phyloP scores from a whole-genome alignment of 1,139 yeast genomes.

The Kodamaea derodonti region DNA sequence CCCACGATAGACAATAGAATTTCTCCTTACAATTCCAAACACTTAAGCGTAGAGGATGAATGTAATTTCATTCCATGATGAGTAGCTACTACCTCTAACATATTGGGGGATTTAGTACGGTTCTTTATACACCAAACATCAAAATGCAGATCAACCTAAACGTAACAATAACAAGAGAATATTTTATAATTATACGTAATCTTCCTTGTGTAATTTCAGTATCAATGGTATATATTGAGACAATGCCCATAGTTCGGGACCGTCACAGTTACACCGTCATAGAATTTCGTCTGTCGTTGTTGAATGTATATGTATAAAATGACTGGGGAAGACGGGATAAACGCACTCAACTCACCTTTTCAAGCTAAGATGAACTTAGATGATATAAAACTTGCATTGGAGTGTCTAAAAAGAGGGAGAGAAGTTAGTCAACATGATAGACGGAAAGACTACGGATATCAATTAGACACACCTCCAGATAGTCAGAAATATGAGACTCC shows the following conservation, averaged over 20 bases:
- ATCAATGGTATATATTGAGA: neutral
- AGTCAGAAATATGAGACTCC: slow-evolving; percentile 1
- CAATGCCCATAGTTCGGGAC: neutral
- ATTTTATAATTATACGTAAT: neutral
- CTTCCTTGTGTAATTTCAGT: neutral
- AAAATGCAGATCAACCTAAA: neutral
- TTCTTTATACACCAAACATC: neutral
- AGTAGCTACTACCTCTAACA: too few relatives aligned
- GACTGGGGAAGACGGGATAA: neutral
- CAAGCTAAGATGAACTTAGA: neutral
- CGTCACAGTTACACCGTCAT: neutral
- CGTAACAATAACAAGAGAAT: neutral
- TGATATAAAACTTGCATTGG: neutral
- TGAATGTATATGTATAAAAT: neutral
- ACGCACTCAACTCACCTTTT: neutral
- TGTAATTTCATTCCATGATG: too few relatives aligned
- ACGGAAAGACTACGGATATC: neutral
- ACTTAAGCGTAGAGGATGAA: too few relatives aligned
- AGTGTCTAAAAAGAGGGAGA: neutral
- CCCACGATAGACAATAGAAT: neutral
- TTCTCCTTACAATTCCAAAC: too few relatives aligned
- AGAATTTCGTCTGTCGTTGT: too few relatives aligned
- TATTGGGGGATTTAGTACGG: neutral
- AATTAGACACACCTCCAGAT: slow-evolving; percentile 2
- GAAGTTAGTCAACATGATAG: neutral